Base-by-base conservation (phyloP, 192 early-diverging fungal species). In the Coemansia sp. region DNA sequence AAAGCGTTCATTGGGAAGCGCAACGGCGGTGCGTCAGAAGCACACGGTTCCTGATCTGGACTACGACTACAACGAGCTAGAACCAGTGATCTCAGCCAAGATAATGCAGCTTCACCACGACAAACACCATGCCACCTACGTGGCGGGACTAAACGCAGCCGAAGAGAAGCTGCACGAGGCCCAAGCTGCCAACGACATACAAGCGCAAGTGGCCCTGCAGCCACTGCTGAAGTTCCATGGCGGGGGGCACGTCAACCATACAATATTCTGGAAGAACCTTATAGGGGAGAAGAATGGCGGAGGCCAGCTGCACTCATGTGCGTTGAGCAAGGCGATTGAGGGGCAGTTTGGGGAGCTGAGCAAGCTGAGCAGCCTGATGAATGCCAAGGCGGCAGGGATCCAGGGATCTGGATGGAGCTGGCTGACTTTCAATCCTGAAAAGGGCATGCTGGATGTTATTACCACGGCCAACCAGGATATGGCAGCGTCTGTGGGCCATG, bases 351-450 rank as follows among this genome's bases (percentile, higher is more conserved):
- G 92, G 14, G 86, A 85, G 21, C 77, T 94, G 45, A 90, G 89
- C n/a, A 72, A 81, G 62, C 89, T 98, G 65, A 74, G 83, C 26
- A 74, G 64, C 40, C 77, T 84, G 65, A 92, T 98, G 63, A 91
- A 88, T 53, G 73, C 83, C 42, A 80, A 81, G 68, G 84, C 93
- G 39, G 93, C 83, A 35, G 91, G 77, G 53, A 89, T 97, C 51
- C 89, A 92, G 80, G 95, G 88, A 42, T 90, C 87, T 20, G 95
- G 95, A 1, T 98, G 95, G 95, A 92, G 88, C n/a, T 98, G 95
- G 95, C 77, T 98, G 70, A 92, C 87, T 21, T 89, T 88, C 65
- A 92, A 98, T 77, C 87, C 88, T 68, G 72, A 62, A 10, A 79
- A 78, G 53, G 87, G 89, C 67, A 71, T 79, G 49, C 59, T 98